Evolutionary conservation across 2,329 filamentous ascomycete genomes (phyloP).

Genomic region (Aspergillus pseudoglaucus): DNA sequence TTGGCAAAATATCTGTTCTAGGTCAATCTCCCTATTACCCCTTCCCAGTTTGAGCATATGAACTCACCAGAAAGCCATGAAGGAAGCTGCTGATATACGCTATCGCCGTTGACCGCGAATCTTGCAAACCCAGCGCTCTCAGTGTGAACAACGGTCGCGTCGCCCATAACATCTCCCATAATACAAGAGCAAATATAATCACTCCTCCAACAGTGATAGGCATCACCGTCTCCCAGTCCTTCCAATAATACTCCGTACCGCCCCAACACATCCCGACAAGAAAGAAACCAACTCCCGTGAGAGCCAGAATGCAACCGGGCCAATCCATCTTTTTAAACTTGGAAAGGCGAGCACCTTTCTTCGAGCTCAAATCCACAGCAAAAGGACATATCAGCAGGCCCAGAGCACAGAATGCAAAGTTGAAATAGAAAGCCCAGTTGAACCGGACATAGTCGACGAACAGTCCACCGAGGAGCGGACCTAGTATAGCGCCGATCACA

Average conservation of each 20-base stretch:
- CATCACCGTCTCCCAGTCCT: constrained; percentile 32
- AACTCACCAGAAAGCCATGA: constrained; percentile 37
- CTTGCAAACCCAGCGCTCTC: constrained; percentile 30
- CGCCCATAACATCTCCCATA: constrained; percentile 31
- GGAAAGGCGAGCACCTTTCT: constrained; percentile 15
- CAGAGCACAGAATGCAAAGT: constrained; percentile 25
- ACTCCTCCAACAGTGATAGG: constrained; percentile 32
- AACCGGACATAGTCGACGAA: constrained; percentile 18
- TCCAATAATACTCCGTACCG: constrained; percentile 36
- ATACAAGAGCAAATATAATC: constrained; percentile 25
- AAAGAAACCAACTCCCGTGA: constrained; percentile 31
- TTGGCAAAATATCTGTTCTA: constrained; percentile 32
- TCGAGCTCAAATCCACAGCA: constrained; percentile 20
- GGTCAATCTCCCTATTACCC: neutral
- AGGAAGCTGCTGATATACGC: constrained; percentile 37
- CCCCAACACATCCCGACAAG: constrained; percentile 41
- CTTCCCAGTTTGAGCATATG: constrained; percentile 9
- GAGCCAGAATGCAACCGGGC: constrained; percentile 36
- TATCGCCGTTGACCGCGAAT: constrained; percentile 27
- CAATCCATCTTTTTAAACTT: constrained; percentile 34
- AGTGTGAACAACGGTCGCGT: constrained; percentile 32
- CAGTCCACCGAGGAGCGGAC: constrained; percentile 21
- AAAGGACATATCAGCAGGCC: constrained; percentile 25
- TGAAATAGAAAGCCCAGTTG: constrained; percentile 27
- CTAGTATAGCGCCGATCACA: constrained; percentile 25